Conservation (phyloP, 2,329 filamentous ascomycete species). For the Phialophora macrospora region DNA sequence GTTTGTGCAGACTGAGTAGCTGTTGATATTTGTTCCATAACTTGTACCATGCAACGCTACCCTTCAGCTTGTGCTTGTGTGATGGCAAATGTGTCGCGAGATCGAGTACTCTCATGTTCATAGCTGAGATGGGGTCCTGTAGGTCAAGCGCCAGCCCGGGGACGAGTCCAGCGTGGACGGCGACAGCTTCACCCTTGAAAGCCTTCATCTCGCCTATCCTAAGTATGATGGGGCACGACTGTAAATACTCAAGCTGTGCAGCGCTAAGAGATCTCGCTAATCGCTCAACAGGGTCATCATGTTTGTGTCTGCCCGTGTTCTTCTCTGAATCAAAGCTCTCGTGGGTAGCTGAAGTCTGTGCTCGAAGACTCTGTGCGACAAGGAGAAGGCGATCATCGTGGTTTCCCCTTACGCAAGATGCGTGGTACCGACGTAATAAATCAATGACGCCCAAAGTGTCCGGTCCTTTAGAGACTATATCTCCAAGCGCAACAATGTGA, state of each 20-base stretch:
- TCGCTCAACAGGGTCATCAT: slow-evolving; percentile 51
- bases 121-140: slow-evolving; percentile 79
- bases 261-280: slow-evolving; percentile 62
- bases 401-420: slow-evolving; percentile 86
- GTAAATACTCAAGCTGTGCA: slow-evolving; percentile 71
- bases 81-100: slow-evolving; percentile 63
- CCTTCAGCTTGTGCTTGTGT: slow-evolving; percentile 50
- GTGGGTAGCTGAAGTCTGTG: slow-evolving; percentile 33
- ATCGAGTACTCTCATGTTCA: slow-evolving; percentile 88
- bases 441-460: slow-evolving; percentile 79
- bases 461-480: slow-evolving; percentile 85
- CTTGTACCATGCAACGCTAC: slow-evolving; percentile 70
- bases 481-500: slow-evolving; percentile 76
- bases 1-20: slow-evolving; percentile 34
- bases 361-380: slow-evolving; percentile 57
- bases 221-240: slow-evolving; percentile 76
- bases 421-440: slow-evolving; percentile 72
- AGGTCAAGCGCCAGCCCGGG: slow-evolving; percentile 71
- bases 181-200: slow-evolving; percentile 66
- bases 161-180: slow-evolving; percentile 85
- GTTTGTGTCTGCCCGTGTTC: not conserved
- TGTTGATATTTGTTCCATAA: slow-evolving; percentile 59
- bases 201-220: slow-evolving; percentile 66
- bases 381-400: slow-evolving; percentile 87
- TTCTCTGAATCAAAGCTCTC: not conserved